Base-by-base conservation (phyloP, 345 rosid genomes). In the Physaria fendleri region DNA sequence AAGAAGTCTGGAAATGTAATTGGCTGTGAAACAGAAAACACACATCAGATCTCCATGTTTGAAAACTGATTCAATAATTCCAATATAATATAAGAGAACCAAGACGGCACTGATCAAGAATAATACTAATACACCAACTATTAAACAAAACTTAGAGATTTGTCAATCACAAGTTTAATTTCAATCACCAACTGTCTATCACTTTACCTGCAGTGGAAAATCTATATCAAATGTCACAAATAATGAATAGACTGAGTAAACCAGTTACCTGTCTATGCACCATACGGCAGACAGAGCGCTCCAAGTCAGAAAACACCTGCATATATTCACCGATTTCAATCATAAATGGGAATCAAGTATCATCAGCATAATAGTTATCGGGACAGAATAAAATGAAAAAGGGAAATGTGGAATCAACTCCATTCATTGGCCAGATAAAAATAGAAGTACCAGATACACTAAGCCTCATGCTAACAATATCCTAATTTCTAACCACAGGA, bases 291-390 rank as follows among this genome's bases (percentile, higher is more conserved):
- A 67, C 94, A 12, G 99, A 93, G 40, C 95, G 88, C 74, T 93
- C 97, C 78, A 93, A 77, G 81, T 93, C 97, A 37, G 97, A 89
- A 79, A 93, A 77, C 6, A 89, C 99, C 99, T 93, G 85, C 78
- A 84, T 43, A 55, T n/a, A 50, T 51, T 29, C 54, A 56, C 57
- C 59, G 12, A 34, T 30, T 30, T 41, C 55, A n/a, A 68, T 49
- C 29, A 46, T 42, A 24, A 44, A 49, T 49, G 49, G 37, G 25
- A 42, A 47, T 34, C 33, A 61, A 29, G 29, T 37, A 43, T 16
- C 29, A 32, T 37, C 30, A 46, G 46, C 12, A 33, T 10, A 44
- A 40, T 27, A 28, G 16, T 58, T 56, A 42, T 12, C 13, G 5
- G 42, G 23, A 38, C 18, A 21, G 38, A 34, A 23, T 5, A 11